Percentiles rank a stretch among this genome's conserved stretches.
These are phyloP conservation scores for Ustilago xerochloae DNA, from an alignment of 1,284 basidiomycete species.

Conservation along the genomic window DNA sequence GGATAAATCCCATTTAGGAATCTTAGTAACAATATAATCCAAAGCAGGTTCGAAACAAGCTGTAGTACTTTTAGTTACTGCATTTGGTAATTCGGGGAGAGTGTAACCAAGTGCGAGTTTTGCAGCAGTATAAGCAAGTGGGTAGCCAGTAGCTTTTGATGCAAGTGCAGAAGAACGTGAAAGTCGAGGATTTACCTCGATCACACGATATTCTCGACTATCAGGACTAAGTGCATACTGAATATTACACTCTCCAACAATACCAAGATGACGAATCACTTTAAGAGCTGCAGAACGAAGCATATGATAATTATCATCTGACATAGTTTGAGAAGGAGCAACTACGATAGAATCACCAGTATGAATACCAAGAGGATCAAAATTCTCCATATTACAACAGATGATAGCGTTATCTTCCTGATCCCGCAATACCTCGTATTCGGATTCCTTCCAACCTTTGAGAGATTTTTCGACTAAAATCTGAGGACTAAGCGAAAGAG, in stretches of 20 bases:
- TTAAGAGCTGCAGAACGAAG: conserved; percentile 96
- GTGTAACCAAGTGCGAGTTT: conserved; percentile 99
- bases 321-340: conserved; percentile 95
- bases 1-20: conserved; percentile 97
- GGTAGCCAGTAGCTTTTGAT: conserved; percentile 98
- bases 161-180: conserved; percentile 79
- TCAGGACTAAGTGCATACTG: conserved; percentile 97
- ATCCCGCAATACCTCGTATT: conserved; percentile 99
- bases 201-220: conserved; percentile 94
- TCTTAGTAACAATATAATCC: conserved; percentile 99
- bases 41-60: conserved; percentile 99
- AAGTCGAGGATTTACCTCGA: conserved; percentile 71
- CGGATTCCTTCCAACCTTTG: conserved; percentile 99
- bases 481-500: conserved; percentile 90
- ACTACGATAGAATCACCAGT: conserved; percentile 99
- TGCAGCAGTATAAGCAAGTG: conserved; percentile 97
- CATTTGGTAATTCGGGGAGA: conserved; percentile 96
- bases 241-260: conserved; percentile 98
- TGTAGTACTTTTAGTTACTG: conserved; percentile 98
- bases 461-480: conserved; percentile 97
- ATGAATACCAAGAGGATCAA: conserved; percentile 97
- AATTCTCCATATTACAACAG: conserved; percentile 98
- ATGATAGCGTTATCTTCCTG: conserved; percentile 88
- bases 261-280: conserved; percentile 95
- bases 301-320: conserved; percentile 98